phyloP scores from a whole-genome alignment of 345 rosid species.

The Noccaea caerulescens region DNA sequence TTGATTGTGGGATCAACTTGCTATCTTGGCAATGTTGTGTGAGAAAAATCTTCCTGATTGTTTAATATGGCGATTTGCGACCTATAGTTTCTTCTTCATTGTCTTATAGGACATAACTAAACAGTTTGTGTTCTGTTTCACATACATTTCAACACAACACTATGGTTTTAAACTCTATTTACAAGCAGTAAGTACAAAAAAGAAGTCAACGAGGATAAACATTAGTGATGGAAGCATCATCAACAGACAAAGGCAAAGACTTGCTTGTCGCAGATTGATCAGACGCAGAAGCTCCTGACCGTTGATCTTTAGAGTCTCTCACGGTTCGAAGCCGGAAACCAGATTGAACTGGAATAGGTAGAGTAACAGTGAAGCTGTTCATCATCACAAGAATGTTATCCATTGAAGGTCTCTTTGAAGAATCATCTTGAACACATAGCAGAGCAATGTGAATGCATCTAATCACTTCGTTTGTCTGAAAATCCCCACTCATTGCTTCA shows the following conservation, averaged over 20 bases:
- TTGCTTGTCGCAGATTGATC: slow-evolving; percentile 35
- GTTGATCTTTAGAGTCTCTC: slow-evolving; percentile 11
- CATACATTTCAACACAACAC: neutral
- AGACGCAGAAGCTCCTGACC: slow-evolving; percentile 23
- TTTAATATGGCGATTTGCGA: no score
- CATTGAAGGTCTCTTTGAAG: slow-evolving; percentile 57
- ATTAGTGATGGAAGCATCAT: slow-evolving; percentile 46
- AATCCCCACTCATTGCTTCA: slow-evolving; percentile 38
- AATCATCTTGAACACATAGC: slow-evolving; percentile 66
- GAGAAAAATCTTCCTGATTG: neutral
- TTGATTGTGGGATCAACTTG: slow-evolving; percentile 27
- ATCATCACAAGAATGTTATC: slow-evolving; percentile 53
- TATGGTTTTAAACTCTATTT: neutral
- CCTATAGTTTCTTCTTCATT: neutral
- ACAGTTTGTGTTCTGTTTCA: slow-evolving; percentile 23
- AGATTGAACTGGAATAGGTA: slow-evolving; percentile 49
- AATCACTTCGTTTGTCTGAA: slow-evolving; percentile 50
- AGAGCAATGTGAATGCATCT: slow-evolving; percentile 63
- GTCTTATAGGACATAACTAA: neutral
- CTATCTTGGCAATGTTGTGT: slow-evolving; percentile 36
- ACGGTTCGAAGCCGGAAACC: slow-evolving; percentile 38
- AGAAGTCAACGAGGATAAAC: slow-evolving; percentile 47
- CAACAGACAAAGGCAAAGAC: slow-evolving; percentile 40
- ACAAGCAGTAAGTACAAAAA: neutral
- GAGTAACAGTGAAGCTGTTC: slow-evolving; percentile 48